These are phyloP conservation scores for Blepharisma japonicum DNA, from an alignment of 73 alveolate species.

Conservation along the genomic window DNA sequence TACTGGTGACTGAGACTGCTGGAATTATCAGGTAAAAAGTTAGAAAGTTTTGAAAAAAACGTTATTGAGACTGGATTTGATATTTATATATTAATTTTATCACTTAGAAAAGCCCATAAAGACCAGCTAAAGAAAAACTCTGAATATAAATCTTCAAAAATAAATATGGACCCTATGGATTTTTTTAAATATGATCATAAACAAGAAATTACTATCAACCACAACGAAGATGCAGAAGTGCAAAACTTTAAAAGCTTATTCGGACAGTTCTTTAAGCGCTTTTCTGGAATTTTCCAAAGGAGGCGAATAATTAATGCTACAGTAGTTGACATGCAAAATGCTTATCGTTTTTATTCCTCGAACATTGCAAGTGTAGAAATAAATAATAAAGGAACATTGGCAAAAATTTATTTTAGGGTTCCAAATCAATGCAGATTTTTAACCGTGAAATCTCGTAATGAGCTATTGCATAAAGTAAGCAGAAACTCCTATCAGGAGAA, in stretches of 20 bases:
- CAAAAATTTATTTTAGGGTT: constrained; percentile 26
- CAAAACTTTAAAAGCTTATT: too few species aligned
- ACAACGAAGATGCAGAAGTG: too few species aligned
- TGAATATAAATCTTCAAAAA: too few species aligned
- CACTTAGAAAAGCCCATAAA: neutral
- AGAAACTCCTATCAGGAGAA: constrained; percentile 16
- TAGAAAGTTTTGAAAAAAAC: constrained; percentile 10
- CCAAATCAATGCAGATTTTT: constrained; percentile 19
- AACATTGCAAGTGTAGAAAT: constrained; percentile 16
- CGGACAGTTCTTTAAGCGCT: too few species aligned
- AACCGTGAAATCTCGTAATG: neutral
- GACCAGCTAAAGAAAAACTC: neutral
- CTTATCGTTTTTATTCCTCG: constrained; percentile 1
- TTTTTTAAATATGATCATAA: too few species aligned
- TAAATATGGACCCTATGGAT: too few species aligned
- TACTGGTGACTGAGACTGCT: neutral
- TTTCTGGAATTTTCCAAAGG: too few species aligned
- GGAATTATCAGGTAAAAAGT: neutral
- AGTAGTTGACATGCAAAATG: neutral
- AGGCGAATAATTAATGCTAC: neutral
- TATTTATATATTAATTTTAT: neutral
- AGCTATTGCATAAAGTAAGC: neutral
- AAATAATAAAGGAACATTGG: neutral
- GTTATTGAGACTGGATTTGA: neutral
- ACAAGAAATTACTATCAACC: too few species aligned